Percentiles rank a stretch among this genome's conserved stretches.
Conservation (phyloP, 2,329 filamentous ascomycete genomes). For the Karstenula rhodostoma region DNA sequence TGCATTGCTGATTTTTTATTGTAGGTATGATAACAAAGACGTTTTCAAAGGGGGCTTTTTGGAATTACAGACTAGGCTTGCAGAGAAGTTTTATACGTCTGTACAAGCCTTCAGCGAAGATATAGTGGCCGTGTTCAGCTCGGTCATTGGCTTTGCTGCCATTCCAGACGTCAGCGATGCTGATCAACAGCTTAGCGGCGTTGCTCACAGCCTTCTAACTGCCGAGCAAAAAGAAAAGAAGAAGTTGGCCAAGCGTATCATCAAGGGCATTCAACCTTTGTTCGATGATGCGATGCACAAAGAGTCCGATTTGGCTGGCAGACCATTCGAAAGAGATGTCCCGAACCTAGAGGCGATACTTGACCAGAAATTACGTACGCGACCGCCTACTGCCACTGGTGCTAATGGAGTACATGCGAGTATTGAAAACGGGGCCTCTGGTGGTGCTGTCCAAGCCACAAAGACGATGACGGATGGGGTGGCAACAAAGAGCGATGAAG, state of each 20-base stretch:
- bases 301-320: constrained; percentile 81
- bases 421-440: constrained; percentile 27
- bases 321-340: constrained; percentile 73
- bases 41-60: constrained; percentile 64
- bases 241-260: constrained; percentile 86
- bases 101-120: constrained; percentile 68
- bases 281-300: constrained; percentile 79
- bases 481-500: constrained; percentile 27
- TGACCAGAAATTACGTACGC: constrained; percentile 69
- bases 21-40: constrained; percentile 57
- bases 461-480: constrained; percentile 11
- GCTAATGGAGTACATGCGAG: constrained; percentile 32
- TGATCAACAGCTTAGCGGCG: constrained; percentile 52
- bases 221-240: constrained; percentile 81
- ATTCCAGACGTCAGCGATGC: constrained; percentile 50
- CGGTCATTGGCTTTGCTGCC: constrained; percentile 61
- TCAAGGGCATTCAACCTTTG: constrained; percentile 80
- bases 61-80: constrained; percentile 61
- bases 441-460: constrained; percentile 10
- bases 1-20: constrained; percentile 6
- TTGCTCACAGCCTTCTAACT: constrained; percentile 52
- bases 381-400: constrained; percentile 45
- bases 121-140: constrained; percentile 63
- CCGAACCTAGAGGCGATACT: constrained; percentile 78
- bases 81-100: constrained; percentile 66